Evolutionary conservation across 2,329 filamentous ascomycete genomes (phyloP).

Genomic region (Zasmidium cellare): DNA sequence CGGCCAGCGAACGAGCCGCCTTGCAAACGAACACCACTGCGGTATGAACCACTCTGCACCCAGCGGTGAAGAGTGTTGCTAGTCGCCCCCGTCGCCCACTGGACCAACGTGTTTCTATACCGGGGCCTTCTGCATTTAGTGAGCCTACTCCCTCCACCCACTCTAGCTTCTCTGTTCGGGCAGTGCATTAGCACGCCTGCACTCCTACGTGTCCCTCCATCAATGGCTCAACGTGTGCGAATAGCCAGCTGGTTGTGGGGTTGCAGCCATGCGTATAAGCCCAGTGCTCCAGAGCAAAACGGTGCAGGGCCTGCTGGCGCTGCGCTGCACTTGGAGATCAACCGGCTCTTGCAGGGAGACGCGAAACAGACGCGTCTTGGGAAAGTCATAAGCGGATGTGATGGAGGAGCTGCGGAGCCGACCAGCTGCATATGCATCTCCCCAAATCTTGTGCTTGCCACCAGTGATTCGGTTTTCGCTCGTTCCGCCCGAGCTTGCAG

Average conservation of each 20-base stretch:
- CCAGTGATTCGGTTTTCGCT: too few relatives aligned
- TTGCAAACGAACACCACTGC: not conserved
- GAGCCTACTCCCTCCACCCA: not conserved
- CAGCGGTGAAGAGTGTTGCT: not conserved
- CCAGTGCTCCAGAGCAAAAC: not conserved
- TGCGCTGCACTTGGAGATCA: not conserved
- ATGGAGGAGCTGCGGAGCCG: not conserved
- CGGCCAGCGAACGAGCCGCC: not conserved
- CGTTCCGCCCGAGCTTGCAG: too few relatives aligned
- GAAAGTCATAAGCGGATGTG: not conserved
- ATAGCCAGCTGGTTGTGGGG: not conserved
- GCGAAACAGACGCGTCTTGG: not conserved
- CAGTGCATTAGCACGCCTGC: not conserved
- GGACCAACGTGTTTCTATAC: not conserved
- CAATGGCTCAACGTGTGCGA: not conserved
- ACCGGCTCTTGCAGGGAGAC: not conserved
- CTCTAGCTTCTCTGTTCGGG: not conserved
- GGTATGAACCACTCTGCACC: not conserved
- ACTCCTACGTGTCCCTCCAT: not conserved
- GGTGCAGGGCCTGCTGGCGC: not conserved
- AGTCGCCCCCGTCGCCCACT: too few relatives aligned
- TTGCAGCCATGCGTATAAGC: not conserved
- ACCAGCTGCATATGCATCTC: too few relatives aligned
- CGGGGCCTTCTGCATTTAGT: not conserved
- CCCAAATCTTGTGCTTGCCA: too few relatives aligned